Base-by-base conservation (phyloP, 768 basidiomycete genomes). In the Boletus pseudo-olivaceus region DNA sequence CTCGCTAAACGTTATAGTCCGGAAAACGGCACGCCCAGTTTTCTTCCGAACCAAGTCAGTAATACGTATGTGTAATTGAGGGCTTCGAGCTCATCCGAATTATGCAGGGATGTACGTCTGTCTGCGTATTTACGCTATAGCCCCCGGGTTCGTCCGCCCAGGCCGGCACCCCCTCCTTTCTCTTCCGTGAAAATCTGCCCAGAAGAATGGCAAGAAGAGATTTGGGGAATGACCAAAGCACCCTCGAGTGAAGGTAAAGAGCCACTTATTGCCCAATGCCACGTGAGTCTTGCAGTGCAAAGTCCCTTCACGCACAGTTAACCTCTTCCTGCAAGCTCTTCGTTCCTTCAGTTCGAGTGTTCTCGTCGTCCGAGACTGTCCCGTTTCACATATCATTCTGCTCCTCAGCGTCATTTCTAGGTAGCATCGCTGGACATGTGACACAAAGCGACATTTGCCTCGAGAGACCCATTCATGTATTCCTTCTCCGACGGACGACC, bases 331-430 rank as follows among this genome's bases (percentile, higher is more conserved):
- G 15, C 59, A 40, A 88, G 87, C 66, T 87, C 19, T 83, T 87
- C 62, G 68, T 88, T 19, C 87, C 87, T 19, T 75, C 76, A 4
- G 78, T 78, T 7, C 79, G 82, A 50, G 77, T 84, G 17, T 88
- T 80, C 68, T 77, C 78, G 7, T 51, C 84, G 19, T 63, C 71
- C 3, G 84, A 87, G 52, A 73, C 67, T 7, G 82, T 88, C 15
- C 84, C 85, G 1, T 85, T 88, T 67, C 83, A 87, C 61, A 59
- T 88, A 37, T 85, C 86, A 54, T 71, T 88, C 20, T 75, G 72
- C 39, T 83, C 78, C 72, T 73, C 56, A 67, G 71, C 37, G 67
- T 79, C 61, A 61, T 83, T 63, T 47, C 38, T 72, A 37, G 49
- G 32, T 27, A 62, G 32, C 30, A 48, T 64, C 30, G 52, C 59